Percentiles rank a stretch among this genome's conserved stretches.
These are phyloP conservation scores for Globisporangium mamillatum DNA, from an alignment of 352 stramenopile genomes.

Conservation along the genomic window DNA sequence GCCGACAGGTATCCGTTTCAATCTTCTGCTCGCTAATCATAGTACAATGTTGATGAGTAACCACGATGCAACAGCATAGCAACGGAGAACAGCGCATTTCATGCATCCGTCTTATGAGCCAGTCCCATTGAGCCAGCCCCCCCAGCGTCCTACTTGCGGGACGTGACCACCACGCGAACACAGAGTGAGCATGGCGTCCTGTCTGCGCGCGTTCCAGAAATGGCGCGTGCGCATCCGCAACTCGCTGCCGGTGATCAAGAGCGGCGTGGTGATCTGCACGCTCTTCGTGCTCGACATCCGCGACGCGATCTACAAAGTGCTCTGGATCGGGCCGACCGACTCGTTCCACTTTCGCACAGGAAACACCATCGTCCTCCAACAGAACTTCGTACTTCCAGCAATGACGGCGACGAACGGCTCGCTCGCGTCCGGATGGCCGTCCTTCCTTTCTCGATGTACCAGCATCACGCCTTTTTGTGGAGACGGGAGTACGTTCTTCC, in stretches of 20 bases:
- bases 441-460: conserved; percentile 29
- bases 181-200: conserved; percentile 3
- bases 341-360: conserved; percentile 33
- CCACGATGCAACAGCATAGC: neutral
- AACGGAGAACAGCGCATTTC: neutral
- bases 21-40: neutral
- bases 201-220: neutral
- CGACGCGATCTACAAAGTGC: conserved; percentile 33
- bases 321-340: conserved; percentile 33
- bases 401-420: conserved; percentile 14
- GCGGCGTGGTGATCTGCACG: conserved; percentile 19
- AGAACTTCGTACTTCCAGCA: conserved; percentile 16
- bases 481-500: conserved; percentile 24
- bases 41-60: neutral
- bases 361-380: conserved; percentile 21
- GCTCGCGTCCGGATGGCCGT: conserved; percentile 31
- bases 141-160: neutral
- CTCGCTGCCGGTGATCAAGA: conserved; percentile 15
- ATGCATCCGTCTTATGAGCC: neutral
- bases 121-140: neutral
- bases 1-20: neutral
- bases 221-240: neutral
- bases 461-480: conserved; percentile 26
- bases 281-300: conserved; percentile 35
- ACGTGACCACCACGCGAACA: neutral